Evolutionary conservation across 2,329 filamentous ascomycete species (phyloP), one percentile per base, ranked within the genome.

Genomic region (Grosmannia penicillata): DNA sequence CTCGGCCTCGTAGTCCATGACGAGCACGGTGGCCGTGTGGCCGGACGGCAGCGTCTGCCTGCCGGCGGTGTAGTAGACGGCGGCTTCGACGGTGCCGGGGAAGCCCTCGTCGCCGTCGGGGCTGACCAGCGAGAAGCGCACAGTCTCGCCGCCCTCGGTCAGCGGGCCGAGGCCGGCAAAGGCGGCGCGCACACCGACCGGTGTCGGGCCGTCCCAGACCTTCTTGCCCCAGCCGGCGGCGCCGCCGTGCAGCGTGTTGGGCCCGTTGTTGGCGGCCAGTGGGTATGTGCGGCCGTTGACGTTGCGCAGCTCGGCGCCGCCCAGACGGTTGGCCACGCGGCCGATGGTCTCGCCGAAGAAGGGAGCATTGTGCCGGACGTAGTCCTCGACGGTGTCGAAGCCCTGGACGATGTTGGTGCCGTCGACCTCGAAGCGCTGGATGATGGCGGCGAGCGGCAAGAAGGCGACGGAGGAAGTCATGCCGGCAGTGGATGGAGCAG

Each of bases 291-390:
- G 65, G 44, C 59, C 60, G 57, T 94, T 94, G 49, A 95, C 60
- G 37, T 66, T 67, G 47, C 77, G 18, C 54, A 95, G 76, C 48
- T 73, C 68, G 21, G 78, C 85, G 51, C 70, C 65, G 40, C 74
- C 72, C 54, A 94, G 75, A 41, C 89, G 79, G 63, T 96, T 96
- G 44, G 86, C 75, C 17, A 78, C 65, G 38, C 76, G 82, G 39
- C 91, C 91, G 55, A 96, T 94, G 32, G 85, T 96, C 56, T 89
- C 87, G 46, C 91, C 89, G 54, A 94, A 96, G 65, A 77, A 87
- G 2, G 83, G 77, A 10, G 59, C 63, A 61, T 91, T 89, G 65
- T 87, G 64, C 48, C 73, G 61, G 47, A 70, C 70, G 62, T 95
- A 95, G 43, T 78, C 72, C 32, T 81, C 74, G 38, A 81, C 72